A percentile compares a stretch with the other conserved stretches of the same genome.
phyloP scores from a whole-genome alignment of 495 filamentous ascomycete genomes.

The Penicillium ochrochloron region DNA sequence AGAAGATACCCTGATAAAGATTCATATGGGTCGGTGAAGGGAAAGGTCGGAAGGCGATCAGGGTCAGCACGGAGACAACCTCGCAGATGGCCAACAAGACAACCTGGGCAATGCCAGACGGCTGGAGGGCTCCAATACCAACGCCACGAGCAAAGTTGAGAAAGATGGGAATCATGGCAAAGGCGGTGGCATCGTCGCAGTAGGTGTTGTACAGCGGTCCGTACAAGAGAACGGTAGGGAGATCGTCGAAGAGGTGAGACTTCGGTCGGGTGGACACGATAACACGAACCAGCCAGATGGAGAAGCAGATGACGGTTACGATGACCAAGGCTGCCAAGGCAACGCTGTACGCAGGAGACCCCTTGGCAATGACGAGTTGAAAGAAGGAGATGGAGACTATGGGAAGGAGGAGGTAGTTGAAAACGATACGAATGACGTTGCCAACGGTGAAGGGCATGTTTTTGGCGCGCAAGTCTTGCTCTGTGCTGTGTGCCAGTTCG shows the following conservation, averaged over 20 bases:
- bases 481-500: constrained; percentile 66
- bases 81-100: constrained; percentile 93
- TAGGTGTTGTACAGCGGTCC: constrained; percentile 99
- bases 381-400: constrained; percentile 86
- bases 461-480: constrained; percentile 86
- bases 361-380: constrained; percentile 77
- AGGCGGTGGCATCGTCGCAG: constrained; percentile 83
- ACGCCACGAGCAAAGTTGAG: constrained; percentile 84
- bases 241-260: constrained; percentile 87
- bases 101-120: constrained; percentile 89
- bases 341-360: constrained; percentile 69
- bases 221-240: constrained; percentile 86
- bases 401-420: constrained; percentile 89
- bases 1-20: constrained; percentile 85
- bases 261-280: constrained; percentile 81
- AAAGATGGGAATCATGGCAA: constrained; percentile 82
- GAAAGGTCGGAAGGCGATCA: constrained; percentile 90
- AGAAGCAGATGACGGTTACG: constrained; percentile 69
- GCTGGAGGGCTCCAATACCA: constrained; percentile 89
- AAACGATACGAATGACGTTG: constrained; percentile 83
- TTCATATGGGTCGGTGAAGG: constrained; percentile 97
- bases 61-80: constrained; percentile 83
- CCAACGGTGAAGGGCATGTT: constrained; percentile 93
- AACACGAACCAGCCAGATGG: constrained; percentile 76
- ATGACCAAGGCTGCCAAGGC: constrained; percentile 76